Evolutionary conservation across 164 flowering plant genomes (phyloP), one percentile per base, ranked within the genome.

Genomic region (Vitis rotundifolia): DNA sequence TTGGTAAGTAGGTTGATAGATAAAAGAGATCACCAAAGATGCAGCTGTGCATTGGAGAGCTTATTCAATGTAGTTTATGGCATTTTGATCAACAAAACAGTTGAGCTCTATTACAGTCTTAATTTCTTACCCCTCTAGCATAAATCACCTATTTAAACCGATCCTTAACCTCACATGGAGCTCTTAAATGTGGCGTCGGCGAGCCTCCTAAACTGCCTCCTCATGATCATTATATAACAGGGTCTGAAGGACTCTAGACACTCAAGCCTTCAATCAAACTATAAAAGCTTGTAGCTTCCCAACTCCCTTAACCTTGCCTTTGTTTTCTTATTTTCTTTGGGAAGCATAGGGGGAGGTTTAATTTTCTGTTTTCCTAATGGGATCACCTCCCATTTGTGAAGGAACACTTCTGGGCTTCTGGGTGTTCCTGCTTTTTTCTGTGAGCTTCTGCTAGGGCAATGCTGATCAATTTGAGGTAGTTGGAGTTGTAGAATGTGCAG

Each of bases 121-220:
- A 19, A 19, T 66, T 77, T 16, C 6, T 64, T 73, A 61, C 63
- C 18, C 49, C 52, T 50, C 11, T 44, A 28, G 61, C 9, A 29
- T 28, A 47, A 48, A 11, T 52, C 70, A 65, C 50, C 67, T 47
- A 8, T 53, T 58, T 78, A 78, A 71, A 18, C 22, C 22, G 22
- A 19, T 19, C 77, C 83, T 75, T 66, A 66, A 67, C 70, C 75
- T 75, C 87, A 87, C 81, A 83, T 81, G 84, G 78, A 9, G 78
- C 61, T 64, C 72, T 78, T 77, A 66, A 76, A 13, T 73, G 15
- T 13, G 26, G 71, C 64, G 81, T 76, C 73, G 85, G 75, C 49
- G 60, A 48, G 61, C 37, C 47, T 63, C 26, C 50, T 29, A 29
- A 48, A 11, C 57, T 1, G 37, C 31, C 52, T 16, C 22, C 59